These are phyloP conservation scores for Aspergillus sp. DNA, from an alignment of 2,329 filamentous ascomycete species.

Conservation along the genomic window DNA sequence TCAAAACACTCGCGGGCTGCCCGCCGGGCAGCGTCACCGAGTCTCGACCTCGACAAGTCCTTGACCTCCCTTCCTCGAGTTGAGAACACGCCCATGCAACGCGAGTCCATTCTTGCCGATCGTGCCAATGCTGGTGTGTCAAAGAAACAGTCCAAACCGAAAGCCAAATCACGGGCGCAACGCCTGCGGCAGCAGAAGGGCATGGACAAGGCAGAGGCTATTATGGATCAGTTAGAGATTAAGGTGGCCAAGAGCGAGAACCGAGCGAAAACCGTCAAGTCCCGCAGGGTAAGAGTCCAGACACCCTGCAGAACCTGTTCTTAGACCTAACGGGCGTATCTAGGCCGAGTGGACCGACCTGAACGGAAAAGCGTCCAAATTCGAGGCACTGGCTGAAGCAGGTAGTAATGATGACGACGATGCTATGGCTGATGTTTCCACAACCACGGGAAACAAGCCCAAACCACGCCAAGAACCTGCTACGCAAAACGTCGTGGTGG, in stretches of 20 bases:
- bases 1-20: conserved; percentile 60
- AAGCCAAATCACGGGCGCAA: conserved; percentile 54
- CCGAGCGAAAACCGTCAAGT: conserved; percentile 50
- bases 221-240: conserved; percentile 55
- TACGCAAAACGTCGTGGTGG: conserved; percentile 21
- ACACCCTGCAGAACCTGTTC: background rate
- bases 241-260: conserved; percentile 56
- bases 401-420: conserved; percentile 50
- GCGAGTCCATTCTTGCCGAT: conserved; percentile 49
- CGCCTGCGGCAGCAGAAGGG: conserved; percentile 54
- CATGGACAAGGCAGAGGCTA: conserved; percentile 56
- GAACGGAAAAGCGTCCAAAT: conserved; percentile 34
- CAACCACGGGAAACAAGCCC: conserved; percentile 21
- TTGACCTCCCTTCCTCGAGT: conserved; percentile 44
- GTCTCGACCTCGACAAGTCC: conserved; percentile 53
- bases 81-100: conserved; percentile 38
- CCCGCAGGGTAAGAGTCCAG: conserved; percentile 41
- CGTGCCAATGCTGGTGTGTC: conserved; percentile 53
- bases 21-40: conserved; percentile 57
- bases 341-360: conserved; percentile 44
- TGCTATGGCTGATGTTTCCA: conserved; percentile 32
- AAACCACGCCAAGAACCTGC: conserved; percentile 14
- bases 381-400: conserved; percentile 36
- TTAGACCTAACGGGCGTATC: conserved; percentile 18
- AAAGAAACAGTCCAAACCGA: conserved; percentile 51